Conservation (phyloP, 2,329 filamentous ascomycete species). For the Venturia effusa region DNA sequence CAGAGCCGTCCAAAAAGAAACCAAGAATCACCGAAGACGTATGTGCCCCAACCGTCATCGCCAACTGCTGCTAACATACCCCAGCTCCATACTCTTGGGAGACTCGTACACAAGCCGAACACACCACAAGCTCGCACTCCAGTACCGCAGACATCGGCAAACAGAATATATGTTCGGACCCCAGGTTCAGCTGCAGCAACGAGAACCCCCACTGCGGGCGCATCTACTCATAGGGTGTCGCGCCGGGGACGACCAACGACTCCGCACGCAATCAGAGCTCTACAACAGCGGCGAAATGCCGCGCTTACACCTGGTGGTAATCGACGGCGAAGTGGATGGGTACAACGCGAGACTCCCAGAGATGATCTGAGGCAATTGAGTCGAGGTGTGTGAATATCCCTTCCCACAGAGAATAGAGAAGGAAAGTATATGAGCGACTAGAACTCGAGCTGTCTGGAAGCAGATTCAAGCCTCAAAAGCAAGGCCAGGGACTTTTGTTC, state of each 20-base stretch:
- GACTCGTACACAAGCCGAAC: conserved; percentile 2
- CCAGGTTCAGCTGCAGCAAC: conserved; percentile 5
- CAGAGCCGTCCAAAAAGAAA: conserved; percentile 6
- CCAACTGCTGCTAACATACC: background rate
- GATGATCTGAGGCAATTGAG: conserved; percentile 43
- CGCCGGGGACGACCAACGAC: conserved; percentile 33
- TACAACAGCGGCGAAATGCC: conserved; percentile 40
- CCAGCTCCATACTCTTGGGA: conserved; percentile 7
- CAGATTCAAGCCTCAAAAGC: background rate
- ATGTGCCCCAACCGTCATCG: background rate
- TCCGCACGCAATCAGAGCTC: conserved; percentile 43
- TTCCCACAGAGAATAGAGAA: background rate
- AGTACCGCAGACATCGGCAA: background rate
- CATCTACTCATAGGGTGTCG: background rate
- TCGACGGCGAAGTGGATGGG: conserved; percentile 35
- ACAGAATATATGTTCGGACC: conserved; percentile 3
- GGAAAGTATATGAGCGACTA: background rate
- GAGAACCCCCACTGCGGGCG: background rate
- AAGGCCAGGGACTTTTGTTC: background rate
- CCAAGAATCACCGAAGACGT: conserved; percentile 10
- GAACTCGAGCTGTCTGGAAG: too few relatives aligned
- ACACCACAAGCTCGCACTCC: conserved; percentile 7
- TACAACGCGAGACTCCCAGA: conserved; percentile 44
- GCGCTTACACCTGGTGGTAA: conserved; percentile 40
- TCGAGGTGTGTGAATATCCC: conserved; percentile 19